phyloP scores from a whole-genome alignment of 139 green algal species.

The Picochlorum sp. region DNA sequence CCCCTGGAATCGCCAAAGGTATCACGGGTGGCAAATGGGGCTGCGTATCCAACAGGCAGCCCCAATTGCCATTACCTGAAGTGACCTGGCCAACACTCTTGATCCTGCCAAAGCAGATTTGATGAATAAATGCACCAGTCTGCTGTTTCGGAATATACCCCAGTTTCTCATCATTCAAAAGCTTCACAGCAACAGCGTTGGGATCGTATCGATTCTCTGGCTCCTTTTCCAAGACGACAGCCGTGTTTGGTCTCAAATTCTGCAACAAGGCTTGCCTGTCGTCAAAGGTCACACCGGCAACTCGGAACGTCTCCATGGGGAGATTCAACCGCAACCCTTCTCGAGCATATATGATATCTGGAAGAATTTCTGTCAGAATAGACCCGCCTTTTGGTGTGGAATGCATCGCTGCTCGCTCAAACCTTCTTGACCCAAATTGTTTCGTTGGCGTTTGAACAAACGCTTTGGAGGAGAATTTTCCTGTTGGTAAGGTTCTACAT shows the following conservation, averaged over 20 bases:
- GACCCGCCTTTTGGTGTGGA: too few species aligned
- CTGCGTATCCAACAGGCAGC: neutral
- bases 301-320: slow-evolving; percentile 11
- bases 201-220: slow-evolving; percentile 38
- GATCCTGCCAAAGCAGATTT: slow-evolving; percentile 21
- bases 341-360: too few species aligned
- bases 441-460: too few species aligned
- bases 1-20: neutral
- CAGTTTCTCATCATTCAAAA: slow-evolving; percentile 19
- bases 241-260: slow-evolving; percentile 22
- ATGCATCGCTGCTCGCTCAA: too few species aligned
- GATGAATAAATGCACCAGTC: slow-evolving; percentile 22
- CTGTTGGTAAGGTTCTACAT: too few species aligned
- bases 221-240: slow-evolving; percentile 30
- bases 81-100: neutral
- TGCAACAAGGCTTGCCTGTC: slow-evolving; percentile 24
- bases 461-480: too few species aligned
- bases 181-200: slow-evolving; percentile 33
- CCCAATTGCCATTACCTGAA: neutral
- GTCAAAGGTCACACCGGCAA: slow-evolving; percentile 42
- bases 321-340: too few species aligned
- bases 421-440: too few species aligned
- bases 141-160: slow-evolving; percentile 38
- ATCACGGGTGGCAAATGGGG: neutral
- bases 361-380: too few species aligned